Percentiles rank a stretch among this genome's conserved stretches.
phyloP scores from a whole-genome alignment of 495 filamentous ascomycete genomes.

The Penicillium roqueforti region DNA sequence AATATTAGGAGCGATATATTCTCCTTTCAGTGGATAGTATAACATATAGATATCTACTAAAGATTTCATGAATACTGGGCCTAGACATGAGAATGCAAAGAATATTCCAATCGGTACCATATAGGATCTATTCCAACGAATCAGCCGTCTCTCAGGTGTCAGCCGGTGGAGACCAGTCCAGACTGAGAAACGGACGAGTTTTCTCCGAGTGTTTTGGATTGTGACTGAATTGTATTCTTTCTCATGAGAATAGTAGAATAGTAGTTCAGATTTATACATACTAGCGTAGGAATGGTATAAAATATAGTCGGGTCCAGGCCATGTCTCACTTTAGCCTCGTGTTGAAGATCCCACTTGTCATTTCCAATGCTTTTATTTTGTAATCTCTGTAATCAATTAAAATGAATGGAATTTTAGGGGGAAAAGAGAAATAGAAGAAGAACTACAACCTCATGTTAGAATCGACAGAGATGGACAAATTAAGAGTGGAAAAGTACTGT shows the following conservation, averaged over 20 bases:
- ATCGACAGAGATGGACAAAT: neutral
- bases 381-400: neutral
- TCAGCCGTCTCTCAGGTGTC: neutral
- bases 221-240: too few species aligned
- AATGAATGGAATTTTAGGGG: neutral
- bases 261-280: neutral
- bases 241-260: too few species aligned
- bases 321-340: conserved; percentile 1
- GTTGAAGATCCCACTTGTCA: neutral
- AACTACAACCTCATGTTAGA: neutral
- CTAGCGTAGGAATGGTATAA: too few species aligned
- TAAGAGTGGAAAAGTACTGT: neutral
- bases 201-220: neutral
- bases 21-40: neutral
- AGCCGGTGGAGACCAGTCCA: conserved; percentile 1
- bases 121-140: neutral
- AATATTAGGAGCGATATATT: neutral
- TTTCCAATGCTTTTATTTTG: neutral
- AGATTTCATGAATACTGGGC: neutral
- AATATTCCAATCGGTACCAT: neutral
- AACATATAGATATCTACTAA: neutral
- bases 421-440: neutral
- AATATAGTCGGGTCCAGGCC: neutral
- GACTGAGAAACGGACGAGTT: conserved; percentile 4
- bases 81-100: neutral